phyloP scores from a whole-genome alignment of 257 asterid species.

The Phtheirospermum japonicum region DNA sequence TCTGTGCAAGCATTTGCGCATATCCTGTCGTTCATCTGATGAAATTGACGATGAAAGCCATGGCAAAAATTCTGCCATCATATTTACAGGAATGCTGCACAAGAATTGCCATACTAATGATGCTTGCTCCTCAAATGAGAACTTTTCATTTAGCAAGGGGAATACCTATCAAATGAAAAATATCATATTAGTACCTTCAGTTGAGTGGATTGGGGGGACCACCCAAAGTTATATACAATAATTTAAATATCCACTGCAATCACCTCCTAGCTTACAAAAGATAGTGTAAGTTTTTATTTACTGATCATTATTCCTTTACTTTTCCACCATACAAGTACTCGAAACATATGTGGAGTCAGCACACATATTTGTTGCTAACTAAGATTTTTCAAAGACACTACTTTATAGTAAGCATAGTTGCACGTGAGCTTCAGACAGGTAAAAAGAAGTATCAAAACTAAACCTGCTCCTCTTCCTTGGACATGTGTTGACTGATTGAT shows the following conservation, averaged over 20 bases:
- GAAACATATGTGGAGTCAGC: neutral
- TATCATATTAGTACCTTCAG: neutral
- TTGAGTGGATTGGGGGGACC: neutral
- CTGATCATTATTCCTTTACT: neutral
- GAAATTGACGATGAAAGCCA: constrained; percentile 94
- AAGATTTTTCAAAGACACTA: neutral
- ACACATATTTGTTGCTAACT: neutral
- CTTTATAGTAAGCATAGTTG: constrained; percentile 20
- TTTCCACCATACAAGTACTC: constrained; percentile 3
- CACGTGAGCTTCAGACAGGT: constrained; percentile 6
- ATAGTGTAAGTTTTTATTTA: neutral
- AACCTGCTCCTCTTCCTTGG: constrained; percentile 99
- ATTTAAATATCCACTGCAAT: neutral
- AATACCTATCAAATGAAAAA: constrained; percentile 57
- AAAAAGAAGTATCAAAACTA: constrained; percentile 19
- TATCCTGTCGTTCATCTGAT: constrained; percentile 76
- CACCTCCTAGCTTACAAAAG: neutral
- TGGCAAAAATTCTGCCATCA: constrained; percentile 98
- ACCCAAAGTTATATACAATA: neutral
- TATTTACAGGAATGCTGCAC: constrained; percentile 95
- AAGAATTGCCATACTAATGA: constrained; percentile 95
- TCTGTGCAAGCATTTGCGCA: constrained; percentile 84
- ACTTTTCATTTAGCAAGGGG: constrained; percentile 82
- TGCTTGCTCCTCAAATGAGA: constrained; percentile 95
- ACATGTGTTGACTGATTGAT: constrained; percentile 98